Percentiles rank a stretch among this genome's conserved stretches.
Conservation (phyloP, 768 basidiomycete genomes). For the Naganishia vishniacii region DNA sequence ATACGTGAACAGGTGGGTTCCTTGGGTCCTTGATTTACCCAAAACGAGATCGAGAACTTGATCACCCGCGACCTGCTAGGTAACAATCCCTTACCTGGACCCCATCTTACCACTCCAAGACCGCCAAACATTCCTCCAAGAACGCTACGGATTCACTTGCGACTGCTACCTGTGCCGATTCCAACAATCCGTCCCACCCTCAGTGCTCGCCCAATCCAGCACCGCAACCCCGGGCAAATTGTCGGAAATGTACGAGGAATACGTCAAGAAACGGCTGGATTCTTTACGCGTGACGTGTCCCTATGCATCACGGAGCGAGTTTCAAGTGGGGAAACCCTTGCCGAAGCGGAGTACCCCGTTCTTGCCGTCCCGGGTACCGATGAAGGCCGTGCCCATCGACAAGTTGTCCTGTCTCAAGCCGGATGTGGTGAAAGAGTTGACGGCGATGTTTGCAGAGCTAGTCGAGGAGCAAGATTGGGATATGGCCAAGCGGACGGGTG, state of each 20-base stretch:
- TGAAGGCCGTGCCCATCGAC: constrained; percentile 5
- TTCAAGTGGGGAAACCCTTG: background rate
- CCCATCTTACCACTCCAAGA: constrained; percentile 26
- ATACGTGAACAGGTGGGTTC: constrained; percentile 20
- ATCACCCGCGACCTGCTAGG: background rate
- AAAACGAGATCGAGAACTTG: too few species aligned
- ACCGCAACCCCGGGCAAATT: constrained; percentile 16
- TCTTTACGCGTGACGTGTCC: background rate
- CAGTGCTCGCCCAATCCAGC: constrained; percentile 15
- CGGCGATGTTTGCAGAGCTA: constrained; percentile 21
- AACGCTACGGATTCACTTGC: constrained; percentile 28
- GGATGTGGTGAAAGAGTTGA: constrained; percentile 24
- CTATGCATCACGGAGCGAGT: background rate
- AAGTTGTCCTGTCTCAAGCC: constrained; percentile 21
- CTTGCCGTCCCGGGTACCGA: constrained; percentile 8
- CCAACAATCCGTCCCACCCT: constrained; percentile 16
- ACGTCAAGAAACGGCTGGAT: constrained; percentile 1
- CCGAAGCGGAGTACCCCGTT: background rate
- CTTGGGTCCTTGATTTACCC: too few species aligned
- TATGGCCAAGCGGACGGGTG: constrained; percentile 14
- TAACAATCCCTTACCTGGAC: constrained; percentile 30
- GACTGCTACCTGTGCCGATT: constrained; percentile 22
- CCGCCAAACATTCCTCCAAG: constrained; percentile 27
- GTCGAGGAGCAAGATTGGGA: constrained; percentile 7
- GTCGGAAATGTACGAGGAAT: constrained; percentile 4